Evolutionary conservation across 1,139 yeast genomes (phyloP), one percentile per base, ranked within the genome.

Genomic region (Casaregolazyma suthepensis): DNA sequence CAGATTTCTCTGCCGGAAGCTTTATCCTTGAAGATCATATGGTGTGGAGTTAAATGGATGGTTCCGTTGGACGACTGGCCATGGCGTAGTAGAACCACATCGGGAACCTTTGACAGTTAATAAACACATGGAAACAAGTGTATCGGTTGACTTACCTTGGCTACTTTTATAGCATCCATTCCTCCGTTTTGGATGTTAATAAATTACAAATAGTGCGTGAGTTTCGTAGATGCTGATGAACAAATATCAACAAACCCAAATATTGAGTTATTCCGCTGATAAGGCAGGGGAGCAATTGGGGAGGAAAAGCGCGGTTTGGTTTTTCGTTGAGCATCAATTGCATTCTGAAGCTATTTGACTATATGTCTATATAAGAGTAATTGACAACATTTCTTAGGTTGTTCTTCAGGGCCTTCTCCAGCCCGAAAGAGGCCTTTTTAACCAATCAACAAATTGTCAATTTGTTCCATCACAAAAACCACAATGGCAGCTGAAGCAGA

Each of bases 21-120:
- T 58, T 61, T n/a, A 58, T 68, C 75, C 54, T 79, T 80, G 69
- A 91, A 91, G 22, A 93, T 93, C 64, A 93, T 74, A 72, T 93
- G 99, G 68, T 85, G 91, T 1, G 91, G 81, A 1, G 96, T 87
- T 53, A 93, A 71, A 59, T 87, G 87, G 43, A 93, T 73, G 5
- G 85, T 79, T 1, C 98, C 99, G 7, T 70, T 70, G 35, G 80
- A 73, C 46, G 81, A 74, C 52, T 74, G 75, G 15, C 97, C 97
- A 55, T 87, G 77, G 58, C 89, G 80, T 60, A 82, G 81, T 53
- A 89, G 75, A 19, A 81, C 74, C 53, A 89, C 93, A 63, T 82
- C 78, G 51, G 82, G 82, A 43, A 87, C 88, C 66, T 80, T 29
- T 40, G 15, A 22, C 20, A 15, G 43, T 22, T 19, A 35, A 20